A percentile compares a stretch with the other conserved stretches of the same genome.
Conservation (phyloP, 805 yeast genomes). For the Suhomyces tanzawaensis region DNA sequence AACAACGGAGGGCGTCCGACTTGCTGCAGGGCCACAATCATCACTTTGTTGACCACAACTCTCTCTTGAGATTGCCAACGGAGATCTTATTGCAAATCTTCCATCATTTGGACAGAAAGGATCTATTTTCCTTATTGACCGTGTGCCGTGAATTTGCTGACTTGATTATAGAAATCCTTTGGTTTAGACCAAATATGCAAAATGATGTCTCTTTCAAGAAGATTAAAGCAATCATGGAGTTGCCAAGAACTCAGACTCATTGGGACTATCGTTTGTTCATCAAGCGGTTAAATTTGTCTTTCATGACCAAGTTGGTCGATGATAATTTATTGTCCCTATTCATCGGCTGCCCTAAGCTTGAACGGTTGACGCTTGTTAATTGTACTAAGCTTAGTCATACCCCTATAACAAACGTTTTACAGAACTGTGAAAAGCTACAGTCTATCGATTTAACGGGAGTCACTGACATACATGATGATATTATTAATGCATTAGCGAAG, state of each 20-base stretch:
- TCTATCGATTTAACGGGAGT: constrained; percentile 87
- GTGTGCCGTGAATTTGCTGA: constrained; percentile 83
- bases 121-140: constrained; percentile 58
- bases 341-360: constrained; percentile 71
- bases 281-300: constrained; percentile 75
- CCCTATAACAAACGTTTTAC: constrained; percentile 61
- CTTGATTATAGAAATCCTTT: constrained; percentile 71
- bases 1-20: constrained; percentile 23
- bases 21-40: constrained; percentile 8
- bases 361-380: constrained; percentile 80
- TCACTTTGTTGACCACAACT: constrained; percentile 18
- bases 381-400: constrained; percentile 62
- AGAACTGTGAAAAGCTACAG: constrained; percentile 68
- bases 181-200: constrained; percentile 82
- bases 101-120: constrained; percentile 61
- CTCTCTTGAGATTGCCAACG: constrained; percentile 51
- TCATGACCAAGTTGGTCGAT: constrained; percentile 64
- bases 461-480: constrained; percentile 58
- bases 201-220: constrained; percentile 47
- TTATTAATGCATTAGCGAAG: constrained; percentile 63
- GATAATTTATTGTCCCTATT: constrained; percentile 62
- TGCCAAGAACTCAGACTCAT: constrained; percentile 46
- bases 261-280: constrained; percentile 71
- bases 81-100: constrained; percentile 65
- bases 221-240: constrained; percentile 54